A percentile compares a stretch with the other conserved stretches of the same genome.
These are phyloP conservation scores for Cyclostephanos tholiformis DNA, from an alignment of 108 stramenopile genomes.

Conservation along the genomic window DNA sequence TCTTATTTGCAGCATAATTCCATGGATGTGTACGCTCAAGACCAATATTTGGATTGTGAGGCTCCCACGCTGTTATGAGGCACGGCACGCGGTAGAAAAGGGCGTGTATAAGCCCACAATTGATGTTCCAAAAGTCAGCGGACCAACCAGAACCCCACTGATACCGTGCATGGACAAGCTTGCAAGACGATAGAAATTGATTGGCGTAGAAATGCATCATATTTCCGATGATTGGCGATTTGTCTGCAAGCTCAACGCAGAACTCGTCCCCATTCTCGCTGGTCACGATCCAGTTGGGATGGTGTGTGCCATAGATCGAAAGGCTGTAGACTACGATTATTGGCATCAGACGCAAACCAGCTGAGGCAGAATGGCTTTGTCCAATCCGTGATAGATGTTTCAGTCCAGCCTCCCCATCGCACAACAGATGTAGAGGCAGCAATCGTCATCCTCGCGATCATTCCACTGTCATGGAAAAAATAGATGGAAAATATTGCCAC, in stretches of 20 bases:
- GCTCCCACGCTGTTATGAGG: neutral
- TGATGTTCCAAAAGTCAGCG: constrained; percentile 27
- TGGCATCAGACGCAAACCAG: constrained; percentile 16
- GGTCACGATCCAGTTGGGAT: constrained; percentile 33
- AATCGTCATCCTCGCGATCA: neutral
- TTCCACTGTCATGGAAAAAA: too few species aligned
- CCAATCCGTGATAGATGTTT: neutral
- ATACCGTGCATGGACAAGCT: constrained; percentile 16
- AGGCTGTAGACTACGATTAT: constrained; percentile 36
- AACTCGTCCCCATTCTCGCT: constrained; percentile 21
- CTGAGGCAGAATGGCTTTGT: constrained; percentile 14
- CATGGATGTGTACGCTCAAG: constrained; percentile 4
- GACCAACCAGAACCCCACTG: constrained; percentile 38
- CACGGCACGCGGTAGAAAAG: constrained; percentile 1
- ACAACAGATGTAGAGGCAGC: neutral
- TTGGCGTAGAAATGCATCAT: constrained; percentile 22
- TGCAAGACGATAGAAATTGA: constrained; percentile 28
- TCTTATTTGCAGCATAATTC: constrained; percentile 38
- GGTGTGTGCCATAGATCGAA: constrained; percentile 41
- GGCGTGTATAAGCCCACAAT: constrained; percentile 9
- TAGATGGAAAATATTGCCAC: too few species aligned
- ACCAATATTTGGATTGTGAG: neutral
- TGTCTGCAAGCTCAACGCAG: constrained; percentile 3
- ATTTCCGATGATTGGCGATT: constrained; percentile 10
- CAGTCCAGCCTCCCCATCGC: neutral